A percentile compares a stretch with the other conserved stretches of the same genome.
Conservation (phyloP, 208 protist species). For the Crithidia mellificae region DNA sequence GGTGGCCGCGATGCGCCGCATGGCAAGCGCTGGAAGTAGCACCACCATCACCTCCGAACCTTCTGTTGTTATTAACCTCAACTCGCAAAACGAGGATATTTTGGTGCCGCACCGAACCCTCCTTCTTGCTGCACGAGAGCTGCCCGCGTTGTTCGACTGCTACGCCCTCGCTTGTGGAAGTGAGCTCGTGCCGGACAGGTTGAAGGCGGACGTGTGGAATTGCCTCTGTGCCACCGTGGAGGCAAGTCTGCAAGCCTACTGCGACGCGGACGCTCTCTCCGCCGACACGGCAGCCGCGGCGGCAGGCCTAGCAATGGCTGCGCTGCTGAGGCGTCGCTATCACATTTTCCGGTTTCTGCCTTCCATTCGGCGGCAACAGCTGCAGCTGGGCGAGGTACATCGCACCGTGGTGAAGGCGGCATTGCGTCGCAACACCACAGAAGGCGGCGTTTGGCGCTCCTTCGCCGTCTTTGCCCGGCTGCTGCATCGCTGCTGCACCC, state of each 20-base stretch:
- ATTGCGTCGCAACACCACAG: slow-evolving; percentile 10
- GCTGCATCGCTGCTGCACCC: slow-evolving; percentile 8
- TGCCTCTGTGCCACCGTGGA: slow-evolving; percentile 28
- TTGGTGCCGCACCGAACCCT: slow-evolving; percentile 1
- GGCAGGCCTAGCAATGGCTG: slow-evolving; percentile 9
- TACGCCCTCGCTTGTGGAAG: slow-evolving; percentile 25
- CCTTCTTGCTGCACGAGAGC: not conserved
- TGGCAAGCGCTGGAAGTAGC: not conserved
- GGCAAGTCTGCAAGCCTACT: slow-evolving; percentile 14
- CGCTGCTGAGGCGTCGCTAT: slow-evolving; percentile 13
- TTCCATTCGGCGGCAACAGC: not conserved
- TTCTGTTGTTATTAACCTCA: slow-evolving; percentile 2
- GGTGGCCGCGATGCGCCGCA: not conserved
- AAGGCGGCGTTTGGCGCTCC: slow-evolving; percentile 1
- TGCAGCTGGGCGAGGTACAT: not conserved
- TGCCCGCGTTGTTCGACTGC: slow-evolving; percentile 28
- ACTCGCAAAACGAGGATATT: not conserved
- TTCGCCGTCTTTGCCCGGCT: slow-evolving; percentile 18
- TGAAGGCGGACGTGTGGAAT: slow-evolving; percentile 30
- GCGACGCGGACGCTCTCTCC: slow-evolving; percentile 2
- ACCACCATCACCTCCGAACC: too few species aligned
- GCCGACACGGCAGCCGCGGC: slow-evolving; percentile 6
- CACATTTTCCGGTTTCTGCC: slow-evolving; percentile 12
- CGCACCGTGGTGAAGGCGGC: not conserved
- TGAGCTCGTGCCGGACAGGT: not conserved